Evolutionary conservation across 768 basidiomycete genomes (phyloP).

Genomic region (Trametes maxima): DNA sequence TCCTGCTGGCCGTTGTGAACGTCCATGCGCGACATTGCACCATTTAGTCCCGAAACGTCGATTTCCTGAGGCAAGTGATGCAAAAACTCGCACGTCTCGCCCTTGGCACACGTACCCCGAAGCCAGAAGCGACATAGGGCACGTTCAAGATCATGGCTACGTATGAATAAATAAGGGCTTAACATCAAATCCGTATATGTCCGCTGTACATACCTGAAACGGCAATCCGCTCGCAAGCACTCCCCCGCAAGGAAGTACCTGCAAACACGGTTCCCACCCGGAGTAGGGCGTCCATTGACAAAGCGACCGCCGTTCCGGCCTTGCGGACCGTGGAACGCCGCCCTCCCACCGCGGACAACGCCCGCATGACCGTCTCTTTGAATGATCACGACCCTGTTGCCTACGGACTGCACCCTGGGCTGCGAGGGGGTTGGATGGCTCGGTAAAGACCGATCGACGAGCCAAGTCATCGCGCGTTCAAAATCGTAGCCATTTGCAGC

Average conservation of each 20-base stretch:
- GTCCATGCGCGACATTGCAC: conserved; percentile 67
- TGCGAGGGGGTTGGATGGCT: conserved; percentile 43
- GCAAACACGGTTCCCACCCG: conserved; percentile 81
- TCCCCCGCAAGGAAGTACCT: conserved; percentile 97
- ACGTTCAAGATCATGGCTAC: conserved; percentile 93
- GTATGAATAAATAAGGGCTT: background rate
- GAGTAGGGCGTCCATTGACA: conserved; percentile 56
- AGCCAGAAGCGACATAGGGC: conserved; percentile 98
- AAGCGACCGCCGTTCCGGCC: conserved; percentile 39
- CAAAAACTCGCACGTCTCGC: conserved; percentile 94
- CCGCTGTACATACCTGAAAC: conserved; percentile 77
- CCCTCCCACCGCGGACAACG: conserved; percentile 46
- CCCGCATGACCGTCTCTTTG: conserved; percentile 51
- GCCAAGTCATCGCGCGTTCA: conserved; percentile 92
- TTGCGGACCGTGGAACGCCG: conserved; percentile 35
- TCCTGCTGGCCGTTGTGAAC: conserved; percentile 52
- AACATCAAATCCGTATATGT: background rate
- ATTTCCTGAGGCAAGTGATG: conserved; percentile 89
- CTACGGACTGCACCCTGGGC: conserved; percentile 60
- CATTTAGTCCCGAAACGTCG: conserved; percentile 70
- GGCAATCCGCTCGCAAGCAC: conserved; percentile 93
- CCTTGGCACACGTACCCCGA: conserved; percentile 94
- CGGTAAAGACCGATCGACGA: conserved; percentile 74
- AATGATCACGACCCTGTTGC: conserved; percentile 68
- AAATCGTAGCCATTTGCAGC: conserved; percentile 90